Percentiles rank a stretch among this genome's conserved stretches.
phyloP scores from a whole-genome alignment of 1,139 yeast genomes.

The Geotrichum carabidarum region DNA sequence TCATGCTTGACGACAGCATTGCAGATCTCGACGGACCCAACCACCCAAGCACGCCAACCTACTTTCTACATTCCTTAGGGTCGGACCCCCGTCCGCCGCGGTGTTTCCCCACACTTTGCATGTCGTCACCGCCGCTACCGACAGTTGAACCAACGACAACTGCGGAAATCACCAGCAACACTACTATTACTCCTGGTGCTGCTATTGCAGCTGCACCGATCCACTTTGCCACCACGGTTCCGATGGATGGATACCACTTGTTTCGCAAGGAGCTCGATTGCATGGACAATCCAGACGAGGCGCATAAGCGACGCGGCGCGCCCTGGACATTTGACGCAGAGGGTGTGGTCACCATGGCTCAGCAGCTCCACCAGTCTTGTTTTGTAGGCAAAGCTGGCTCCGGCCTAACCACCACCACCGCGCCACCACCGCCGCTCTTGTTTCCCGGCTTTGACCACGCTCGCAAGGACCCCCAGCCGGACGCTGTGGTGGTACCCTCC shows the following conservation, averaged over 20 bases:
- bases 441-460: constrained; percentile 74
- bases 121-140: not conserved
- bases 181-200: not conserved
- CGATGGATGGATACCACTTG: constrained; percentile 83
- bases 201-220: not conserved
- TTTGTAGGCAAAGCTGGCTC: too few species aligned
- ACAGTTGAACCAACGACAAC: not conserved
- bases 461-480: constrained; percentile 53
- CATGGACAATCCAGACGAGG: constrained; percentile 52
- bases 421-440: not conserved
- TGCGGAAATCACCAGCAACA: not conserved
- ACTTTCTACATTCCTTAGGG: too few species aligned
- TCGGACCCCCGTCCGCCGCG: constrained; percentile 5
- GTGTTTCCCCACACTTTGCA: not conserved
- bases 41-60: too few species aligned
- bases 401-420: not conserved
- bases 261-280: constrained; percentile 51
- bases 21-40: too few species aligned
- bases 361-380: constrained; percentile 9
- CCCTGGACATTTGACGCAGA: constrained; percentile 68
- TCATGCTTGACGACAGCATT: too few species aligned
- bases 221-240: constrained; percentile 33
- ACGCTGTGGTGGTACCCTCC: constrained; percentile 45
- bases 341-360: constrained; percentile 15
- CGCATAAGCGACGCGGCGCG: constrained; percentile 69